Evolutionary conservation across 257 asterid species (phyloP).

Genomic region (Ilex asprella): DNA sequence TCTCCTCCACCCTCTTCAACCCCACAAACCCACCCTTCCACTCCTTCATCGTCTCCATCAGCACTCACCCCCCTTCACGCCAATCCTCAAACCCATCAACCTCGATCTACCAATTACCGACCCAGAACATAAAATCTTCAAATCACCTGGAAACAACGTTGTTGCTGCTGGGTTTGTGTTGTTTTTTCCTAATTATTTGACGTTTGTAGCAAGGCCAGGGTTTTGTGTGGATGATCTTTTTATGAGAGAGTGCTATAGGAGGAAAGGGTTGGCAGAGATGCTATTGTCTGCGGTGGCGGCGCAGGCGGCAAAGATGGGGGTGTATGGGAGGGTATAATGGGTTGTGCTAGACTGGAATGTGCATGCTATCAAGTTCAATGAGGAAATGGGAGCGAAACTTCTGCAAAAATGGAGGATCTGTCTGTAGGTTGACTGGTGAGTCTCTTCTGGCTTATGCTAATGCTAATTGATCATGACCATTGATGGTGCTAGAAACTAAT

Average conservation of each 20-base stretch:
- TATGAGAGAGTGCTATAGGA: slow-evolving; percentile 78
- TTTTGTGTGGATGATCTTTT: slow-evolving; percentile 72
- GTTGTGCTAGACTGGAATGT: slow-evolving; percentile 83
- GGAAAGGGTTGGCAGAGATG: slow-evolving; percentile 69
- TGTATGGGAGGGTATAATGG: slow-evolving; percentile 86
- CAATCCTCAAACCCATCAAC: slow-evolving; percentile 25
- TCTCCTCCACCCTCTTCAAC: slow-evolving; percentile 35
- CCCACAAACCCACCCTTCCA: slow-evolving; percentile 24
- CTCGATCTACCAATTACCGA: slow-evolving; percentile 63
- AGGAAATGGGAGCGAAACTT: slow-evolving; percentile 77
- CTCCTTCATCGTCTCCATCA: slow-evolving; percentile 38
- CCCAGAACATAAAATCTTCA: slow-evolving; percentile 45
- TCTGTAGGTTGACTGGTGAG: slow-evolving; percentile 68
- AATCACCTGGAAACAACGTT: slow-evolving; percentile 25
- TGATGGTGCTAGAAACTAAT: no score
- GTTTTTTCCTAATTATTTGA: slow-evolving; percentile 79
- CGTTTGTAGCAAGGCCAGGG: slow-evolving; percentile 80
- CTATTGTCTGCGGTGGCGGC: slow-evolving; percentile 68
- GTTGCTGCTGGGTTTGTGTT: slow-evolving; percentile 57
- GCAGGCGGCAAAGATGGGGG: slow-evolving; percentile 85
- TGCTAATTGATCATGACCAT: neutral
- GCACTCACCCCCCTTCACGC: slow-evolving; percentile 12
- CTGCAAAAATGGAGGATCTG: slow-evolving; percentile 66
- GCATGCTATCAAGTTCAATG: slow-evolving; percentile 62
- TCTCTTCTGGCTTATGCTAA: slow-evolving; percentile 55